Conservation (phyloP, 768 basidiomycete genomes). For the Mycena albidolilacea region DNA sequence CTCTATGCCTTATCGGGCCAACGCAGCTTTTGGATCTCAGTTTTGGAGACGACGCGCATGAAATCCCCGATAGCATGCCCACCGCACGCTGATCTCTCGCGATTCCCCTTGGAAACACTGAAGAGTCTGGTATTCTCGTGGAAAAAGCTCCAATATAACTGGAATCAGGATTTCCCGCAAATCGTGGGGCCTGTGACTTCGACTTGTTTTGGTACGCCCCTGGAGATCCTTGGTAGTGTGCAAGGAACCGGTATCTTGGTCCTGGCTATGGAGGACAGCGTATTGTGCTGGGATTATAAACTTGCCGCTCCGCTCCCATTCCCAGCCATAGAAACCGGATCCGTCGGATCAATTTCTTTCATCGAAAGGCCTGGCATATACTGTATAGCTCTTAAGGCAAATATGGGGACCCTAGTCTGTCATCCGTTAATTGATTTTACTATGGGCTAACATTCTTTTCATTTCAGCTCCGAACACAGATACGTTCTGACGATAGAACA, state of each 20-base stretch:
- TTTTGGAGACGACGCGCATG: constrained; percentile 15
- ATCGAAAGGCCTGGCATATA: constrained; percentile 7
- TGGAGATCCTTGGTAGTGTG: constrained; percentile 20
- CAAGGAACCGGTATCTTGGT: constrained; percentile 32
- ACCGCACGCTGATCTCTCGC: constrained; percentile 19
- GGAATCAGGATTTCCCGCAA: constrained; percentile 13
- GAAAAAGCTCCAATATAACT: constrained; percentile 24
- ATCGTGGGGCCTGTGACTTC: background rate
- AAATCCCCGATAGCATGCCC: constrained; percentile 24
- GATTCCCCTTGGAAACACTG: constrained; percentile 22
- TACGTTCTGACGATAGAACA: constrained; percentile 31
- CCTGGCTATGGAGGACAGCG: background rate
- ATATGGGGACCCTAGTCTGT: no score
- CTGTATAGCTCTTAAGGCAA: constrained; percentile 2
- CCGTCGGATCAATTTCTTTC: constrained; percentile 20
- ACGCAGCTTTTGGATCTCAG: constrained; percentile 14
- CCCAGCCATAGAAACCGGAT: constrained; percentile 15
- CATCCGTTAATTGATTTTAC: no score
- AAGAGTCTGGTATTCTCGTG: constrained; percentile 19
- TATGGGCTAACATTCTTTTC: background rate
- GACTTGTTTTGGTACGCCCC: background rate
- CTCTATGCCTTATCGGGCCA: constrained; percentile 5
- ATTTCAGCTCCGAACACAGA: background rate
- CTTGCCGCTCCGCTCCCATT: background rate
- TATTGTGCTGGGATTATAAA: constrained; percentile 31